phyloP scores from a whole-genome alignment of 257 asterid genomes.

The Euphrasia confusa region DNA sequence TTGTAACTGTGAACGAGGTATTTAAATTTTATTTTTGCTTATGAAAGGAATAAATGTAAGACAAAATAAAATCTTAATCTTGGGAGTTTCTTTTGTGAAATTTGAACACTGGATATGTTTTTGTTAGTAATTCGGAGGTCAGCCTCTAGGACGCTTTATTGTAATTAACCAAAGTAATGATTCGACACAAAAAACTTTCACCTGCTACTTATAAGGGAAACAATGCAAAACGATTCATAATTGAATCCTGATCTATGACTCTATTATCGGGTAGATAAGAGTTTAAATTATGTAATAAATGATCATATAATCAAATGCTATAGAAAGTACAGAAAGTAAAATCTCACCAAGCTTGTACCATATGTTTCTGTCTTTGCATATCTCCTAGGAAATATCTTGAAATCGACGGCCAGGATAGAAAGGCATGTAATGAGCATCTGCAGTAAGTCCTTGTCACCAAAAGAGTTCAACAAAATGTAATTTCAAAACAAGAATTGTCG shows the following conservation, averaged over 20 bases:
- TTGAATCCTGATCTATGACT: not conserved
- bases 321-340: not conserved
- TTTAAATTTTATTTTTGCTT: not conserved
- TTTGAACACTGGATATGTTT: no score
- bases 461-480: slow-evolving; percentile 2
- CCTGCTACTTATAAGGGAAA: no score
- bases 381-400: slow-evolving; percentile 91
- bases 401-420: slow-evolving; percentile 93
- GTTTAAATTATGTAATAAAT: slow-evolving; percentile 10
- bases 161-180: not conserved
- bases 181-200: no score
- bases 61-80: no score
- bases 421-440: slow-evolving; percentile 81
- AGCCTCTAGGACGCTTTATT: not conserved
- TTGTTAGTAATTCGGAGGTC: not conserved
- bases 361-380: slow-evolving; percentile 93
- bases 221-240: not conserved
- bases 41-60: not conserved
- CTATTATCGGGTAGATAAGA: not conserved
- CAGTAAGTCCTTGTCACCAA: slow-evolving; percentile 27
- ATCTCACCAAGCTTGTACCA: slow-evolving; percentile 83
- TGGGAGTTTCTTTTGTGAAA: not conserved
- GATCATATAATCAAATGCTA: slow-evolving; percentile 11
- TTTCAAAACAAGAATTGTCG: slow-evolving; percentile 10
- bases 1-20: not conserved